Base-by-base conservation (phyloP, 78 protist genomes). In the Chrysochromulina parva region DNA sequence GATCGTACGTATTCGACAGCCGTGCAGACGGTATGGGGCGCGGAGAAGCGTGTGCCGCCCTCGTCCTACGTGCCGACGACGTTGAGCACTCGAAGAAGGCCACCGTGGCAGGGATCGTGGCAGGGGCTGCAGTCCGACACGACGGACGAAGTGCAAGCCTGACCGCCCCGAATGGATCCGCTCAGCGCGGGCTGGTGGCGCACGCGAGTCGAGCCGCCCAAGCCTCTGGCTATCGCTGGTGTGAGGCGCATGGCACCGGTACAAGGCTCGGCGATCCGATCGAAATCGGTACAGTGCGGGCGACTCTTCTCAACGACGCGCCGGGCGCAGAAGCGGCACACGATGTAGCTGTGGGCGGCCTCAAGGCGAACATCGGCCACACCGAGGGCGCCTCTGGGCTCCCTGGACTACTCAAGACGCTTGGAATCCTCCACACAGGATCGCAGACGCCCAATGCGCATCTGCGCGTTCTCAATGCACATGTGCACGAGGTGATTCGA, bases 21-120 rank as follows among this genome's bases (percentile, higher is more conserved):
- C 6, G 67, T 24, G 98, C 98, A 22, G 85, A 96, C 53, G 98
- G 98, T 19, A 97, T 92, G 85, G 96, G 65, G 0, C 85, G 98
- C 22, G 90, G 93, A 55, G 98, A 97, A 85, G 98, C 98, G 47
- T 90, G 88, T 16, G 95, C 95, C 76, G 54, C 89, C 0, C 78
- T 97, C 7, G 48, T 97, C 5, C 59, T 92, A 19, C 11, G 57
- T 48, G 58, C 28, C 26, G 54, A 17, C 50, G 28, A 26, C 53
- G 55, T 0, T 14, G 0, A 10, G 24, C 14, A 28, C n/a, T 2
- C 14, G 50, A 16, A 1, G 53, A n/a, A n/a, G 11, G 78, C 16
- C 10, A 2, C 11, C 50, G 3, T 2, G 78, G 9, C 28, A 19
- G 50, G 24, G 3, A 2, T 69, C 26, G 1, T 74, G 11, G 82